Percentiles rank a stretch among this genome's conserved stretches.
Evolutionary conservation across 1,284 basidiomycete genomes (phyloP).

Genomic region (Apiotrichum mycotoxinovorans): DNA sequence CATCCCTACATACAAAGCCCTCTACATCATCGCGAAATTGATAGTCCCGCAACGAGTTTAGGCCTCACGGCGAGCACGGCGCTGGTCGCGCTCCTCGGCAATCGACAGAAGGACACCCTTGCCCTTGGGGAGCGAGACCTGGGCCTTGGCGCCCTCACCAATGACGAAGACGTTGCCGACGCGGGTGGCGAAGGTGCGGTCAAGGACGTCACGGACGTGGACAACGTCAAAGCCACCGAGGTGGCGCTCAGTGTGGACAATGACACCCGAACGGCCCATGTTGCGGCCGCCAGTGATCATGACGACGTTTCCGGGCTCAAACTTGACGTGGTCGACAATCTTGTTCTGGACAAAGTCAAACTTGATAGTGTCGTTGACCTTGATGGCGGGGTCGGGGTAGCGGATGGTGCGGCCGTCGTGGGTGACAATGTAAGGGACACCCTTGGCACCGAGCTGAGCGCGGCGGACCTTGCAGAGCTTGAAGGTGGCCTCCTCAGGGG

Average conservation of each 20-base stretch:
- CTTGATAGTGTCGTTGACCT: conserved; percentile 96
- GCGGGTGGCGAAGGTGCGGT: conserved; percentile 92
- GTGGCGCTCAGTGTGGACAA: conserved; percentile 95
- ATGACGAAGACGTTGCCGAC: conserved; percentile 98
- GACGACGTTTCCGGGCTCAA: conserved; percentile 96
- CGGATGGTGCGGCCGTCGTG: conserved; percentile 99
- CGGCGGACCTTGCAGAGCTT: conserved; percentile 97
- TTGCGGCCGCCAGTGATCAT: conserved; percentile 99
- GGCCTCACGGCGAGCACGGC: conserved; percentile 33
- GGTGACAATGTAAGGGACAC: conserved; percentile 95
- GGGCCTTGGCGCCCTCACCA: conserved; percentile 90
- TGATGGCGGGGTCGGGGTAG: conserved; percentile 95
- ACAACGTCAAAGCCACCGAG: conserved; percentile 97
- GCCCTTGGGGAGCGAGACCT: conserved; percentile 96
- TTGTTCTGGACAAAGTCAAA: conserved; percentile 94
- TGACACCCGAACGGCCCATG: conserved; percentile 97
- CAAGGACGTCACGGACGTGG: conserved; percentile 92
- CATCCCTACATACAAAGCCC: no score
- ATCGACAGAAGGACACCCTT: conserved; percentile 60
- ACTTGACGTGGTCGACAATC: conserved; percentile 90
- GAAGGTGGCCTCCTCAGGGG: conserved; percentile 93
- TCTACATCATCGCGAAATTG: no score
- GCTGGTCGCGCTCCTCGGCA: conserved; percentile 50
- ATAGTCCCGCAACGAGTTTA: no score
- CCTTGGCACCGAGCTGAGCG: conserved; percentile 85